Base-by-base conservation (phyloP, 768 basidiomycete species). In the Macrocybe gigantea region DNA sequence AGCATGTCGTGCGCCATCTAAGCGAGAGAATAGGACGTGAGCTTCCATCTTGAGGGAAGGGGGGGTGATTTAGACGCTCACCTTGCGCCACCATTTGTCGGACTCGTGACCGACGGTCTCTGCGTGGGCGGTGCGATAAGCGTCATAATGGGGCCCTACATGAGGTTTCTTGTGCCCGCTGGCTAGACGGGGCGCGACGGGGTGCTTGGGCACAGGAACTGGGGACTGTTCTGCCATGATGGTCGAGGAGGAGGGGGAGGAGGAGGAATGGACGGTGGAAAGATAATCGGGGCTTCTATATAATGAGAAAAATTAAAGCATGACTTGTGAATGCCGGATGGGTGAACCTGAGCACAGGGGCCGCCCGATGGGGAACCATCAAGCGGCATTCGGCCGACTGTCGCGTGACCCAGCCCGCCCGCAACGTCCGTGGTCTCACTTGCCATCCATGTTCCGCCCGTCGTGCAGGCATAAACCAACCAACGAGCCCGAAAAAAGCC, bases 81-180 rank as follows among this genome's bases (percentile, higher is more conserved):
- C 90, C 76, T 85, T 80, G 38, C 79, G 79, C 93, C 93, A 97
- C 88, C 89, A 97, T 51, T 74, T 72, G 58, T 97, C 93, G 10
- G 80, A 82, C 55, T 80, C 78, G 46, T 79, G 72, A 15, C 90
- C 93, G 31, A 95, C 59, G 9, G 90, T 89, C 63, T 80, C 66
- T 5, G 70, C 66, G 66, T 94, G 91, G 15, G 76, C 76, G 6
- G 64, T 61, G 51, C 67, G 71, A 69, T 95, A 95, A 10, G 84
- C 84, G n/a, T 83, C 65, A 56, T 85, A 77, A 63, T 85, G 72
- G 12, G 92, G 91, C 0, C 85, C 87, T 22, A 97, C 58, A 63
- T 95, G 91, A 2, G 89, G 88, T 29, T 57, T 77, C 63, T 85
- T 86, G 40, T 62, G 60, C 7, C 82, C 82, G 38, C 75, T 63